Evolutionary conservation across 2,329 filamentous ascomycete species (phyloP), one percentile per base, ranked within the genome.

Genomic region (Phoma sp.): DNA sequence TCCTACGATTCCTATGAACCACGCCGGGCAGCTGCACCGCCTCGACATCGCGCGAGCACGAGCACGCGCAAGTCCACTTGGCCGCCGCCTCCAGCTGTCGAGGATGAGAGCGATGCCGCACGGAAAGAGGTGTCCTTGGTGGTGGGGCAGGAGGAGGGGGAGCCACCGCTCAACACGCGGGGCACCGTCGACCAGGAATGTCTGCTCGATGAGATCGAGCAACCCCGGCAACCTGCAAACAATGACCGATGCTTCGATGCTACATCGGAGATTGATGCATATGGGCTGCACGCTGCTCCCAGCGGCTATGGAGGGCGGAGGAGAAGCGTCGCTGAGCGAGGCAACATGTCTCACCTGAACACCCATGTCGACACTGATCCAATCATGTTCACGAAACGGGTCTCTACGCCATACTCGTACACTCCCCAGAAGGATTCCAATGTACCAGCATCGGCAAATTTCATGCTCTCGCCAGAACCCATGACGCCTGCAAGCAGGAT

Each of bases 111-210:
- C 13, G 80, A 78, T 11, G 84, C 88, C 7, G 73, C 90, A 33
- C 82, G 82, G 5, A 85, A 81, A 68, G 89, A 92, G 68, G 74
- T 83, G 63, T 78, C 79, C 24, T 65, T 71, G 38, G 73, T 74
- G 25, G 58, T 58, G 49, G 52, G 44, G 42, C 51, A 52, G 29
- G 39, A 49, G 60, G 48, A 79, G 77, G 52, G 68, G 49, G 86
- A 80, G 44, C 81, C 82, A 56, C 83, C 83, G 47, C 88, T 88
- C 30, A 82, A 83, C 10, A 81, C 82, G 52, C 83, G 83, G 52
- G 89, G 89, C 35, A 82, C 83, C 5, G 74, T 88, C 53, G 87
- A 92, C 47, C 89, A 93, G 66, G 76, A 86, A 24, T 86, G 86
- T 10, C 78, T 92, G 43, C 78, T 93, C 23, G 75, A 88, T 50